Conservation (phyloP, 2,329 filamentous ascomycete genomes). For the Penicillium nordicum region DNA sequence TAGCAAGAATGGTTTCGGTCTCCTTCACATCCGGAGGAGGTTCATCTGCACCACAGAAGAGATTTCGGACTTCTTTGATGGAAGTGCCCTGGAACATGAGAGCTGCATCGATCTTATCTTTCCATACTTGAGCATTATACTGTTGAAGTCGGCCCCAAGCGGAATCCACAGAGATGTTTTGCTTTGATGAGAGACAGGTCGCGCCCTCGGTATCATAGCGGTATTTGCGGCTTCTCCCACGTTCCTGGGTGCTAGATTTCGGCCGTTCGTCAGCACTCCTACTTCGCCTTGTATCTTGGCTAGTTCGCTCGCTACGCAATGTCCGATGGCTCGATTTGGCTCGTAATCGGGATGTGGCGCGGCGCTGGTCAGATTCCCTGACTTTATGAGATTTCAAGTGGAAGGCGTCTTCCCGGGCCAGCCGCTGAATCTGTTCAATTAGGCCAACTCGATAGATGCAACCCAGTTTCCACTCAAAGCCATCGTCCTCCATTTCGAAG, state of each 20-base stretch:
- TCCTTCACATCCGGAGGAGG: slow-evolving; percentile 78
- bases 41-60: slow-evolving; percentile 80
- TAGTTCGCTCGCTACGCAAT: slow-evolving; percentile 39
- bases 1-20: slow-evolving; percentile 77
- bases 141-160: slow-evolving; percentile 71
- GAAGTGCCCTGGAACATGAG: slow-evolving; percentile 65
- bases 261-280: slow-evolving; percentile 54
- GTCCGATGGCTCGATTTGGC: slow-evolving; percentile 51
- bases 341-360: slow-evolving; percentile 51
- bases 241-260: slow-evolving; percentile 31
- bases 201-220: slow-evolving; percentile 78
- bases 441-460: slow-evolving; percentile 89
- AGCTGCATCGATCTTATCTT: slow-evolving; percentile 77
- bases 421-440: slow-evolving; percentile 81
- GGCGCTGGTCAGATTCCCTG: slow-evolving; percentile 60
- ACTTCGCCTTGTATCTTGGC: slow-evolving; percentile 47
- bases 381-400: slow-evolving; percentile 81
- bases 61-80: slow-evolving; percentile 73
- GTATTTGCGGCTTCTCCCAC: slow-evolving; percentile 39
- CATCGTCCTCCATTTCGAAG: slow-evolving; percentile 91
- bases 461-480: slow-evolving; percentile 95
- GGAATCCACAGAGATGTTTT: slow-evolving; percentile 70
- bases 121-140: slow-evolving; percentile 89
- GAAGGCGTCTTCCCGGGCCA: slow-evolving; percentile 88
- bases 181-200: slow-evolving; percentile 66